Evolutionary conservation across 106 monocot genomes (phyloP).

Genomic region (Agapanthus africanus): DNA sequence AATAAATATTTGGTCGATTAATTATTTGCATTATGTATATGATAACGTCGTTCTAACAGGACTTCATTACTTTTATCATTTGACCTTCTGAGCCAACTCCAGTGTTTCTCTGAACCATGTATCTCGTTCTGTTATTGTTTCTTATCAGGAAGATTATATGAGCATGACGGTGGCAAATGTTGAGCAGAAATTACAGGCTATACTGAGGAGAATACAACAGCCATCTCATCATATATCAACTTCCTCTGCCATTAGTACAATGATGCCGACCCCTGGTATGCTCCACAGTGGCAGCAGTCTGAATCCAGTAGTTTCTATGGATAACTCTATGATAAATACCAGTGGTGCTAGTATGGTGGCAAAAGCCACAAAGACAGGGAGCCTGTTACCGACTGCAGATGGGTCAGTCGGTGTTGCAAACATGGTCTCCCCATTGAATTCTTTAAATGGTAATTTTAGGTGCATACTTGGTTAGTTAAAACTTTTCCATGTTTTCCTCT

Average conservation of each 20-base stretch:
- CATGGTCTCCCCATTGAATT: conserved; percentile 26
- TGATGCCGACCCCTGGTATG: conserved; percentile 92
- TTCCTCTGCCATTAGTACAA: conserved; percentile 45
- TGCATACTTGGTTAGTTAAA: background rate
- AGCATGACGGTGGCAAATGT: conserved; percentile 45
- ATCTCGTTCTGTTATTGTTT: background rate
- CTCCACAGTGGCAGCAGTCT: conserved; percentile 25
- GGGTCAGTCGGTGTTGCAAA: conserved; percentile 21
- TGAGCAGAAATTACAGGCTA: conserved; percentile 38
- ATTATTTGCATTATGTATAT: too few species aligned
- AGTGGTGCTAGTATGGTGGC: conserved; percentile 24
- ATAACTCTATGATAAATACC: conserved; percentile 12
- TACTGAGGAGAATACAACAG: conserved; percentile 30
- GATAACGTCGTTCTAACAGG: too few species aligned
- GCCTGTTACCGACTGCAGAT: too few species aligned
- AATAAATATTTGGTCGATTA: too few species aligned
- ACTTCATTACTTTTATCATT: too few species aligned
- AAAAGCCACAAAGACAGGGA: conserved; percentile 23
- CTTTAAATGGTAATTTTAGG: conserved; percentile 25
- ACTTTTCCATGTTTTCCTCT: too few species aligned
- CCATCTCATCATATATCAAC: conserved; percentile 27
- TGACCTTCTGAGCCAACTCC: too few species aligned
- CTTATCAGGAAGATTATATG: conserved; percentile 71
- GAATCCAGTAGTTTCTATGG: conserved; percentile 25
- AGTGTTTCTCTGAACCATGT: background rate